A percentile compares a stretch with the other conserved stretches of the same genome.
These are phyloP conservation scores for Clarireedia homoeocarpa DNA, from an alignment of 2,329 filamentous ascomycete genomes.

Conservation along the genomic window DNA sequence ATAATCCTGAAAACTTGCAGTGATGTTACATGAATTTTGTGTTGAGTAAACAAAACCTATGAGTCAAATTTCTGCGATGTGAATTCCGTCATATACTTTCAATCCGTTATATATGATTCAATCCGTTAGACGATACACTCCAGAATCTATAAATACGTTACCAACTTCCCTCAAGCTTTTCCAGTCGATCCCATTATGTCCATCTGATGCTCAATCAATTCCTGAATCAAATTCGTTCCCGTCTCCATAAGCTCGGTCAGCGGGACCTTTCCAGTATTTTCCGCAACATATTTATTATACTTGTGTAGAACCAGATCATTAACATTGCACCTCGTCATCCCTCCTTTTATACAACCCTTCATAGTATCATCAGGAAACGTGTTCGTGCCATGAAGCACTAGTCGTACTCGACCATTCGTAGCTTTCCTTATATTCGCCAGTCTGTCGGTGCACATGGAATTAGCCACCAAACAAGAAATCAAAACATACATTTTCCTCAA, in stretches of 20 bases:
- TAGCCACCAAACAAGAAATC: not conserved
- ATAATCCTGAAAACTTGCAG: not conserved
- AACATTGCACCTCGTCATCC: slow-evolving; percentile 33
- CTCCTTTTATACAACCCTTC: slow-evolving; percentile 39
- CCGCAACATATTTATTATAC: slow-evolving; percentile 21
- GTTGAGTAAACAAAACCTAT: too few species aligned
- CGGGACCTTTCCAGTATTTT: slow-evolving; percentile 15
- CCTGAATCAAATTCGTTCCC: slow-evolving; percentile 22
- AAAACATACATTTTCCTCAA: not conserved
- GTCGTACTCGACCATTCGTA: slow-evolving; percentile 34
- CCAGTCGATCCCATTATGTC: slow-evolving; percentile 23
- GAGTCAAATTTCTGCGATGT: too few species aligned
- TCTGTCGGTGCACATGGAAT: not conserved
- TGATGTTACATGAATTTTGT: not conserved
- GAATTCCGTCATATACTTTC: too few species aligned
- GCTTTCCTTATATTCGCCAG: slow-evolving; percentile 15
- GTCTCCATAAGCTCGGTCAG: slow-evolving; percentile 25
- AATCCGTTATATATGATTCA: too few species aligned
- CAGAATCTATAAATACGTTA: too few species aligned
- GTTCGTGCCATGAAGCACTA: slow-evolving; percentile 52
- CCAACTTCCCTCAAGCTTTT: slow-evolving; percentile 13
- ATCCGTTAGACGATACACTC: too few species aligned
- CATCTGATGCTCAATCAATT: slow-evolving; percentile 21
- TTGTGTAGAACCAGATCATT: slow-evolving; percentile 21
- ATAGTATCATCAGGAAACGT: slow-evolving; percentile 41